A percentile compares a stretch with the other conserved stretches of the same genome.
Evolutionary conservation across 805 yeast species (phyloP).

Genomic region (Teunomyces stri): DNA sequence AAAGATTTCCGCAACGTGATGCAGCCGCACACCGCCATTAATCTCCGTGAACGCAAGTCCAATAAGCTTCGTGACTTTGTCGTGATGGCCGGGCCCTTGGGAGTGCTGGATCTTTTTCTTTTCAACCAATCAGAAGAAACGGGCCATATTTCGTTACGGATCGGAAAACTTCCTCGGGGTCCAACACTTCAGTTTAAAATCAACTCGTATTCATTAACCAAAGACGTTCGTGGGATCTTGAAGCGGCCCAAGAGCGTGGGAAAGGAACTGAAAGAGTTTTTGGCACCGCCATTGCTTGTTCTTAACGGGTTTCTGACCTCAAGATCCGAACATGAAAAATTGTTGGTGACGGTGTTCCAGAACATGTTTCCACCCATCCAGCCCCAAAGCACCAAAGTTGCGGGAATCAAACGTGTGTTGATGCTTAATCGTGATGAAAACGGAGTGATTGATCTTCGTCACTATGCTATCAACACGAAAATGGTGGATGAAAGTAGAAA

Average conservation of each 20-base stretch:
- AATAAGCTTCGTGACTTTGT: conserved; percentile 88
- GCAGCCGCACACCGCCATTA: conserved; percentile 97
- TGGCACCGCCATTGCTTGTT: conserved; percentile 85
- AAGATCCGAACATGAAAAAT: conserved; percentile 67
- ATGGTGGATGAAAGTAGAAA: conserved; percentile 74
- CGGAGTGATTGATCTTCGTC: conserved; percentile 80
- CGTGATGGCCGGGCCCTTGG: conserved; percentile 98
- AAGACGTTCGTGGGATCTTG: conserved; percentile 71
- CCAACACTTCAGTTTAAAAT: conserved; percentile 88
- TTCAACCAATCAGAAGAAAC: conserved; percentile 77
- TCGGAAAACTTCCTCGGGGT: conserved; percentile 89
- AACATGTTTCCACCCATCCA: conserved; percentile 94
- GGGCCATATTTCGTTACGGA: conserved; percentile 78
- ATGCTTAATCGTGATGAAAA: conserved; percentile 75
- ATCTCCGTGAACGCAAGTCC: conserved; percentile 78
- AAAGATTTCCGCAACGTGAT: conserved; percentile 82
- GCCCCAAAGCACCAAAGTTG: conserved; percentile 75
- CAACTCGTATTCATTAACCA: conserved; percentile 70
- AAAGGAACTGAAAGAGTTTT: conserved; percentile 58
- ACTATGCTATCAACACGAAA: conserved; percentile 83
- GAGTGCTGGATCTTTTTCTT: conserved; percentile 83
- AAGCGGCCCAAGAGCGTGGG: conserved; percentile 77
- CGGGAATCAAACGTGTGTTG: conserved; percentile 77
- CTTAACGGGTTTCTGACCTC: conserved; percentile 86
- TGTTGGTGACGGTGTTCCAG: conserved; percentile 86